A percentile compares a stretch with the other conserved stretches of the same genome.
Evolutionary conservation across 140 eudicot genomes (phyloP).

Genomic region (Bidens hawaiensis): DNA sequence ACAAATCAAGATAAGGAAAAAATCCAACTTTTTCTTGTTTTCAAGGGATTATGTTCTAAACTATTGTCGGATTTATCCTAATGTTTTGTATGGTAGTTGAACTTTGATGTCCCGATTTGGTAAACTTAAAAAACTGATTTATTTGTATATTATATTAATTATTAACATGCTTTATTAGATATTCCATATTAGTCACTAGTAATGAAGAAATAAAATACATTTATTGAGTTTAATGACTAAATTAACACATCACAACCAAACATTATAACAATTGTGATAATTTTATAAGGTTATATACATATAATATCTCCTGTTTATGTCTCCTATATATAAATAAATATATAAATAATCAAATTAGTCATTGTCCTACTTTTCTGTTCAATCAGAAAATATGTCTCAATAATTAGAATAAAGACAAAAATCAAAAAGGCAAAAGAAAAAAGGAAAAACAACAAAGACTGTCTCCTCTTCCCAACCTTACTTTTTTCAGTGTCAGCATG

Average conservation of each 20-base stretch:
- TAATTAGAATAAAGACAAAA: conserved; percentile 34
- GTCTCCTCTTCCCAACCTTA: conserved; percentile 41
- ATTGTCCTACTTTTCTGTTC: conserved; percentile 32
- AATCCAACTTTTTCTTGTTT: background rate
- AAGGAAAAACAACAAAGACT: conserved; percentile 30
- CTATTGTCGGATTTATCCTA: background rate
- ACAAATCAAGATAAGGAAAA: conserved; percentile 3
- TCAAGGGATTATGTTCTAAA: background rate
- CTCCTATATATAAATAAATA: background rate
- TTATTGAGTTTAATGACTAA: background rate
- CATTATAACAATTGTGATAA: background rate
- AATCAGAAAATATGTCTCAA: conserved; percentile 39
- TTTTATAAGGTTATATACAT: background rate
- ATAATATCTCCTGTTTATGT: background rate
- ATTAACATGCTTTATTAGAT: too few relatives aligned
- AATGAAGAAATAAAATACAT: background rate
- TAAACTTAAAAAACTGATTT: background rate
- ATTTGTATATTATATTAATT: too few relatives aligned
- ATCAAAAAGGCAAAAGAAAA: conserved; percentile 30
- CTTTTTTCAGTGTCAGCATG: conserved; percentile 43
- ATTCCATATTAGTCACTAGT: background rate
- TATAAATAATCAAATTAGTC: conserved; percentile 20
- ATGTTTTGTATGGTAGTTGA: background rate
- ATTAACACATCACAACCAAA: background rate
- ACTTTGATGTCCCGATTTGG: background rate